Evolutionary conservation across 2,329 filamentous ascomycete genomes (phyloP).

Genomic region (Nothophaeocryptopus gaeumannii): DNA sequence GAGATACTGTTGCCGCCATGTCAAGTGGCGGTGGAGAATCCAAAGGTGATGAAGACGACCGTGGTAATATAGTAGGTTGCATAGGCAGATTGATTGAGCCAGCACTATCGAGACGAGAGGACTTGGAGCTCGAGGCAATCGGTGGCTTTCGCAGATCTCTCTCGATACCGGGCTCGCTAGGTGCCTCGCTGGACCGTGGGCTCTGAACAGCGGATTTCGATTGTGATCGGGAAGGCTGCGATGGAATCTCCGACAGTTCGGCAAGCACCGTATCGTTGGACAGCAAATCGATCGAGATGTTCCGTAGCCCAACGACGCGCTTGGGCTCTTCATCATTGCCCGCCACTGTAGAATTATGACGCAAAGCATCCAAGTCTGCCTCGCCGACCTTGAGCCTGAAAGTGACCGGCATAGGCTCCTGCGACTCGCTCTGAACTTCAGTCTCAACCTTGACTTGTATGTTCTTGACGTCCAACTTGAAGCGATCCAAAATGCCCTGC

Average conservation of each 20-base stretch:
- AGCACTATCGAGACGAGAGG: slow-evolving; percentile 1
- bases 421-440: slow-evolving; percentile 36
- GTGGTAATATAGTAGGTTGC: slow-evolving; percentile 3
- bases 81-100: slow-evolving; percentile 2
- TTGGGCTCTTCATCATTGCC: not conserved
- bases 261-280: slow-evolving; percentile 24
- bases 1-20: slow-evolving; percentile 1
- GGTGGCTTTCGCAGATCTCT: too few relatives aligned
- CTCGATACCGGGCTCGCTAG: not conserved
- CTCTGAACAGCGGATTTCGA: not conserved
- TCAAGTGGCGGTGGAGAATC: not conserved
- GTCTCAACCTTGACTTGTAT: slow-evolving; percentile 67
- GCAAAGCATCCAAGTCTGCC: slow-evolving; percentile 64
- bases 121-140: not conserved
- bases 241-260: slow-evolving; percentile 21
- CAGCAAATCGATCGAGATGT: slow-evolving; percentile 30
- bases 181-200: not conserved
- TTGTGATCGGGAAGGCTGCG: not conserved
- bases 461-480: slow-evolving; percentile 63
- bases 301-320: slow-evolving; percentile 20
- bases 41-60: not conserved
- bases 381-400: slow-evolving; percentile 64
- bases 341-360: not conserved
- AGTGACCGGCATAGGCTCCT: slow-evolving; percentile 48
- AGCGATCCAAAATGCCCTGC: slow-evolving; percentile 69